phyloP scores from a whole-genome alignment of 2,329 filamentous ascomycete genomes.

The Didymella segeticola region DNA sequence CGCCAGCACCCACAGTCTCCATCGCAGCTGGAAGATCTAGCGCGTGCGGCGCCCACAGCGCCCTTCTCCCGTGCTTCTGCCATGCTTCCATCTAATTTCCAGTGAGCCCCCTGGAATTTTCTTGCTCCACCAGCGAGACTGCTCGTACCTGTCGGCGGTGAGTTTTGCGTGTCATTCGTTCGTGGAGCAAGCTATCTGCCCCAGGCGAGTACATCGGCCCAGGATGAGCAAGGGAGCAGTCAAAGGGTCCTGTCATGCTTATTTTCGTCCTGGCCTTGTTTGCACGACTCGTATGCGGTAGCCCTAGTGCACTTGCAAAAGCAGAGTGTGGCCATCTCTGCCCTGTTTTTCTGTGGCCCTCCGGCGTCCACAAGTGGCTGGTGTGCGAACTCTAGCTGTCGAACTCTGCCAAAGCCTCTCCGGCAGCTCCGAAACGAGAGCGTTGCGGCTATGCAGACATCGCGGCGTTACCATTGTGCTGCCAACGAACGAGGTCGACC shows the following conservation, averaged over 20 bases:
- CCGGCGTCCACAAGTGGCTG: constrained; percentile 27
- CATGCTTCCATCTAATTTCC: constrained; percentile 46
- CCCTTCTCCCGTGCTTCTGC: constrained; percentile 50
- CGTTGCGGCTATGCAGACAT: constrained; percentile 22
- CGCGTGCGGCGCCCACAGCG: constrained; percentile 33
- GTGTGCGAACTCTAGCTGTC: constrained; percentile 16
- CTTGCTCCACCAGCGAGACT: constrained; percentile 27
- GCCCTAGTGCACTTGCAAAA: constrained; percentile 29
- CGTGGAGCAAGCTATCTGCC: constrained; percentile 14
- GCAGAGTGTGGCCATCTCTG: constrained; percentile 22
- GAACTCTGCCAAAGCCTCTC: constrained; percentile 6
- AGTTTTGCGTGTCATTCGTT: constrained; percentile 32
- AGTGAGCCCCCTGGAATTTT: constrained; percentile 32
- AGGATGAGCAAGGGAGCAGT: constrained; percentile 25
- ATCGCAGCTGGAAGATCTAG: constrained; percentile 34
- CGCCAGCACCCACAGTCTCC: constrained; percentile 20
- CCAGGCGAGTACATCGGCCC: constrained; percentile 27
- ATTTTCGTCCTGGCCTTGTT: constrained; percentile 40
- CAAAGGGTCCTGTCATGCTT: constrained; percentile 35
- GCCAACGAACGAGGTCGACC: constrained; percentile 14
- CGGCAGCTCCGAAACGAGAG: constrained; percentile 30
- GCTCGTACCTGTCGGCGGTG: constrained; percentile 34
- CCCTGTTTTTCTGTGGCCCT: constrained; percentile 23
- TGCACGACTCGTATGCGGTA: constrained; percentile 41
- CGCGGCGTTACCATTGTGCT: constrained; percentile 12